Percentiles rank a stretch among this genome's conserved stretches.
Conservation (phyloP, 2,329 filamentous ascomycete species). For the Hymenoscyphus scutula region DNA sequence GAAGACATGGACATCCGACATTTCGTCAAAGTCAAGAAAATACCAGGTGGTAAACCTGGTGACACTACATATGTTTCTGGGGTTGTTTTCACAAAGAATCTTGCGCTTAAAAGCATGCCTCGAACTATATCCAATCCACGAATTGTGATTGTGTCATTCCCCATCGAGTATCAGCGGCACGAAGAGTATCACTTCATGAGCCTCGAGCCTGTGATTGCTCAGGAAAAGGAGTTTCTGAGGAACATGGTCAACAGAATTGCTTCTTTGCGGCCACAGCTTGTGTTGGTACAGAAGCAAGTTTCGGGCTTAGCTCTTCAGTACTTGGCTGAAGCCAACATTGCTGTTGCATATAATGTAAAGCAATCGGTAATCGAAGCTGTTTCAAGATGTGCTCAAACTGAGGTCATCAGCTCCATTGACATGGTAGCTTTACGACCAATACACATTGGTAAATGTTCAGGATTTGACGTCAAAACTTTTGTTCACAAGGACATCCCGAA, state of each 20-base stretch:
- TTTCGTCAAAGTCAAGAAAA: conserved; percentile 96
- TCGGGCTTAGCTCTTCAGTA: conserved; percentile 88
- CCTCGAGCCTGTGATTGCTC: conserved; percentile 90
- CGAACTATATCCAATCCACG: conserved; percentile 79
- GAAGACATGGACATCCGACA: conserved; percentile 97
- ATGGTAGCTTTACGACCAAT: conserved; percentile 77
- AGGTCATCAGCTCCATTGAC: conserved; percentile 91
- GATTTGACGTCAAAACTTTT: conserved; percentile 94
- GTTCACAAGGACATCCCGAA: conserved; percentile 72
- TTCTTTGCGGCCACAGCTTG: conserved; percentile 76
- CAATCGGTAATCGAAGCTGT: conserved; percentile 93
- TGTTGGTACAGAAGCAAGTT: conserved; percentile 91
- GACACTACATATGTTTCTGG: conserved; percentile 97
- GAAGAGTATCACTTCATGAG: conserved; percentile 98
- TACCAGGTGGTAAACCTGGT: conserved; percentile 82
- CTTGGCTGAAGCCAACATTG: conserved; percentile 82
- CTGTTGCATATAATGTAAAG: conserved; percentile 96
- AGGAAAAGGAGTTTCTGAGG: conserved; percentile 89
- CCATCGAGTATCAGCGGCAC: conserved; percentile 92
- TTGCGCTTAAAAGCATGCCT: conserved; percentile 95
- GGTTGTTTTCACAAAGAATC: conserved; percentile 94
- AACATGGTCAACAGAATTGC: conserved; percentile 91
- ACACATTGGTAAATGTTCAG: conserved; percentile 75
- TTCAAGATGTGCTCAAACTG: conserved; percentile 84
- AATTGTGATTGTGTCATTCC: conserved; percentile 90